These are phyloP conservation scores for Salpingoeca rosetta DNA, from an alignment of 78 protist genomes.

Conservation along the genomic window DNA sequence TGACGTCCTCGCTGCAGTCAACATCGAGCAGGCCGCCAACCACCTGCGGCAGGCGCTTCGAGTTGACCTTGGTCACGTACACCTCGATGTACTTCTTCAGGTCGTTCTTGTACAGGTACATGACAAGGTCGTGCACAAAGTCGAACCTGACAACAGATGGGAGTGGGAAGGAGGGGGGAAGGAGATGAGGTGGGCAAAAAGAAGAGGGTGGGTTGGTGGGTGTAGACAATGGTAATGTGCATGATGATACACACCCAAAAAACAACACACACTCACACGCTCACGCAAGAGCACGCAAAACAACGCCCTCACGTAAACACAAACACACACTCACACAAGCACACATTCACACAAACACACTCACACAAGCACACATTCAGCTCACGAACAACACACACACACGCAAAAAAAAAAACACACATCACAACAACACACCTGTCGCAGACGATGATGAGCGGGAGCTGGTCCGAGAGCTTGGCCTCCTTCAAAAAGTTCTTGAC, in stretches of 20 bases:
- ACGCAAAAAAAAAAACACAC: not conserved
- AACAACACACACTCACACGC: no score
- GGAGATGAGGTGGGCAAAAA: not conserved
- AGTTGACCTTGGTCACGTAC: slow-evolving; percentile 86
- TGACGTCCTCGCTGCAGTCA: slow-evolving; percentile 85
- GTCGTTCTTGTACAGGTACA: slow-evolving; percentile 76
- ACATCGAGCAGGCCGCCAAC: slow-evolving; percentile 94
- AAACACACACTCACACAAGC: no score
- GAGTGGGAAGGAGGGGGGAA: no score
- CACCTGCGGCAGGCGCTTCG: slow-evolving; percentile 82
- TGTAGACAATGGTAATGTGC: no score
- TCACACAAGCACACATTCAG: no score
- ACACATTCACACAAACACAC: no score
- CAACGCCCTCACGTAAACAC: no score
- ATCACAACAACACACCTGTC: slow-evolving; percentile 55
- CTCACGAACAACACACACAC: no score
- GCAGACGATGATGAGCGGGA: slow-evolving; percentile 97
- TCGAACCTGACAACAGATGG: slow-evolving; percentile 52
- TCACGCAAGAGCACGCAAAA: no score
- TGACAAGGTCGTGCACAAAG: slow-evolving; percentile 91
- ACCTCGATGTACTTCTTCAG: slow-evolving; percentile 81
- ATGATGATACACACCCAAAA: no score
- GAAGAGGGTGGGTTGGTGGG: not conserved
- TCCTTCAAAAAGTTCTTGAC: slow-evolving; percentile 92
- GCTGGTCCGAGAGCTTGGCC: slow-evolving; percentile 81